Evolutionary conservation across 306 rosid genomes (phyloP).

Genomic region (Hippophae gyantsensis): DNA sequence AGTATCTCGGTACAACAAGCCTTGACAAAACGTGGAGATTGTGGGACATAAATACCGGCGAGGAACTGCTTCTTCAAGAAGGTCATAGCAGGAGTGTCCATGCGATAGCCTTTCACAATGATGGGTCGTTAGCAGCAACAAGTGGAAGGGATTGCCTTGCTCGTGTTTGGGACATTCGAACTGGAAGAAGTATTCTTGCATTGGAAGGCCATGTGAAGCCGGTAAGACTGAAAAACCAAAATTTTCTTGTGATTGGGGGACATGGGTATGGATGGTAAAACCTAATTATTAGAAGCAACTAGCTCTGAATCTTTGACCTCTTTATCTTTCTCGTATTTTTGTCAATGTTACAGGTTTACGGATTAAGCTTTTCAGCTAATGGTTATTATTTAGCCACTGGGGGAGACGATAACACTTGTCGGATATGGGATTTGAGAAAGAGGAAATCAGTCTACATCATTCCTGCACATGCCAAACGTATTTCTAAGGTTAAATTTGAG

Average conservation of each 20-base stretch:
- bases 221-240: conserved; percentile 31
- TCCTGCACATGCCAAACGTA: conserved; percentile 89
- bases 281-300: not conserved
- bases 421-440: conserved; percentile 92
- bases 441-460: conserved; percentile 68
- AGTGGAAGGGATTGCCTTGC: conserved; percentile 84
- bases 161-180: conserved; percentile 95
- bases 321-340: not conserved
- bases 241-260: not conserved
- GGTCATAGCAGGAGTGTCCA: conserved; percentile 90
- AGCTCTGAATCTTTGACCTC: not conserved
- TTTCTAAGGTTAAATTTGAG: conserved; percentile 88
- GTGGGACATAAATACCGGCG: conserved; percentile 86
- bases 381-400: conserved; percentile 90
- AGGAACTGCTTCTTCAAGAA: conserved; percentile 92
- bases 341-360: conserved; percentile 54
- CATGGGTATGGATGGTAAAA: not conserved
- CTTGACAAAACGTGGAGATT: conserved; percentile 97
- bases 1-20: conserved; percentile 89
- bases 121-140: conserved; percentile 89
- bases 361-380: conserved; percentile 75
- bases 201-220: conserved; percentile 95
- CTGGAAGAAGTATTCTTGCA: conserved; percentile 85
- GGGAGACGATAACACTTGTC: conserved; percentile 86
- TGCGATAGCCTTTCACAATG: conserved; percentile 68